Evolutionary conservation across 2,329 filamentous ascomycete species (phyloP), one percentile per base, ranked within the genome.

Genomic region (Hypoxylon sp.): DNA sequence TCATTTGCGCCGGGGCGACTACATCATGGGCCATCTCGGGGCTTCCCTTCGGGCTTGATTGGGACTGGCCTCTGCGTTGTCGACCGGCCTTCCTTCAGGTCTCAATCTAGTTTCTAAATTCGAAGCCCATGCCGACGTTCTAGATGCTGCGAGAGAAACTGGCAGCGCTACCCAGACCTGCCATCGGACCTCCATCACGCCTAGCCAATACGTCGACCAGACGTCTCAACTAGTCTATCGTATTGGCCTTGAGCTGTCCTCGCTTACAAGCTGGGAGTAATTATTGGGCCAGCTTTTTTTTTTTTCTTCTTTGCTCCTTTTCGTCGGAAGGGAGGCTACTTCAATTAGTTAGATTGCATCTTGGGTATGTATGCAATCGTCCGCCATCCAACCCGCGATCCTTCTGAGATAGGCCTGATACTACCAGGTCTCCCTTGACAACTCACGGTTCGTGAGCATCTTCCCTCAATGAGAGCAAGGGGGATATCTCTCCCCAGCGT

Each of bases 121-220:
- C 45, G 55, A 57, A 55, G 49, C 53, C 60, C 60, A 63, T 50
- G 60, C 53, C 47, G 45, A 33, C 47, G 57, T 60, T 63, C 57
- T 63, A 63, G 60, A 63, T 60, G 60, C 60, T 57, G 53, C 53
- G 47, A 49, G 38, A 63, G 57, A 55, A n/a, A 55, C 38, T 54
- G 48, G 53, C 57, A 48, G 23, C 53, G 50, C 56, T 55, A 57
- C 57, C 60, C 41, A 47, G 11, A 48, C 24, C 47, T 63, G 43
- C 33, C 57, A 63, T 63, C 33, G 49, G 48, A 62, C 58, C 55
- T 49, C 61, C 61, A 46, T 59, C 29, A 51, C 61, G 29, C 29
- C 29, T 24, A 15, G 52, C 61, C 61, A 64, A 62, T 59, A 11
- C 27, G 11, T 46, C 43, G 21, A 42, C n/a, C 35, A 5, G 26